These are phyloP conservation scores for Coemansia sp. DNA, from an alignment of 192 early-diverging fungal species.

Conservation along the genomic window DNA sequence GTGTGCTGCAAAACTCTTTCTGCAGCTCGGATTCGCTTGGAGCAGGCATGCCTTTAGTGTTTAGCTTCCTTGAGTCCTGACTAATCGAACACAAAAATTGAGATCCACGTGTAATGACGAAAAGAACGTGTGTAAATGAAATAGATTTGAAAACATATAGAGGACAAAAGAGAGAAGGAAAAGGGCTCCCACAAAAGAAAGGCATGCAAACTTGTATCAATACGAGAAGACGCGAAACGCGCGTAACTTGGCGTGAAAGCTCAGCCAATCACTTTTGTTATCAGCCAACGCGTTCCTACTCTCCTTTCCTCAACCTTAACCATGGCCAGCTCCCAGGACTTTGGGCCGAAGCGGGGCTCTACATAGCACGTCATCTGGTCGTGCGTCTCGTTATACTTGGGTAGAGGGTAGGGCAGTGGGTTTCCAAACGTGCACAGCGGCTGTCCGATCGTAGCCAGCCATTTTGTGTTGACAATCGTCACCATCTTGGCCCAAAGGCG, in stretches of 20 bases:
- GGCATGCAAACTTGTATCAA: no score
- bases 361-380: constrained; percentile 61
- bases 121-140: not conserved
- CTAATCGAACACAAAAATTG: not conserved
- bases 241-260: not conserved
- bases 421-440: constrained; percentile 73
- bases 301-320: constrained; percentile 66
- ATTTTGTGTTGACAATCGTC: constrained; percentile 74
- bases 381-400: constrained; percentile 69
- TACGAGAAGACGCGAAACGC: not conserved
- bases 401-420: constrained; percentile 74
- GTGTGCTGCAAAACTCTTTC: constrained; percentile 30
- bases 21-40: constrained; percentile 34
- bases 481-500: constrained; percentile 73
- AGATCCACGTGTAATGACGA: not conserved
- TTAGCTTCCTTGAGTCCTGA: not conserved
- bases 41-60: constrained; percentile 14
- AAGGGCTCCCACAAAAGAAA: not conserved
- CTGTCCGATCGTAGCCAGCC: constrained; percentile 80
- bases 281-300: constrained; percentile 66
- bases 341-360: constrained; percentile 71
- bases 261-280: constrained; percentile 55
- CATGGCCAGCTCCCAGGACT: constrained; percentile 69
- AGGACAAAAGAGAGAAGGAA: not conserved
- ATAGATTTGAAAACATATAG: not conserved